Base-by-base conservation (phyloP, 1,284 basidiomycete genomes). In the Irpex sp. region DNA sequence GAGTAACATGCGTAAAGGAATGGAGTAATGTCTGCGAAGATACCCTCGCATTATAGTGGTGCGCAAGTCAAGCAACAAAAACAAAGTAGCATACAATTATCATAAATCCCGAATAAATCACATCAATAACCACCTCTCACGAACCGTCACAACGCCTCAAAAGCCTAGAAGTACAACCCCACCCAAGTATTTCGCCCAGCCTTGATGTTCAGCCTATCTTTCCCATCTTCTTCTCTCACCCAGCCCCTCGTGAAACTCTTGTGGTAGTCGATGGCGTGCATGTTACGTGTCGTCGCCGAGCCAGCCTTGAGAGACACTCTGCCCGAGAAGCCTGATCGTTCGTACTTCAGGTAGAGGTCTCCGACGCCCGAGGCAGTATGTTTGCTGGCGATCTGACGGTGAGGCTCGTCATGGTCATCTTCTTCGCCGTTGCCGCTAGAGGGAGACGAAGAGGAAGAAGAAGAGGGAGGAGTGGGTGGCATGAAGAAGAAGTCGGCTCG, bases 321-420 rank as follows among this genome's bases (percentile, higher is more conserved):
- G 3, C 85, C 86, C 65, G 74, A 81, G 74, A 81, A 85, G 51
- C 77, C 75, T 13, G 84, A 77, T 37, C 83, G 72, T 64, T 77
- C 76, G 73, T 87, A 87, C 6, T 78, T 83, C 58, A 87, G 72
- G 70, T 85, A 83, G 70, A 87, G 70, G 58, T 85, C 82, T 9
- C 78, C 84, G 63, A 79, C 80, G 66, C 76, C 60, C 47, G 5
- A 79, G 76, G 8, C 81, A 80, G 59, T 73, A 69, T 87, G 86
- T 17, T 68, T 71, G 66, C 74, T 81, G 44, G 75, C 67, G 67
- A 87, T 84, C 9, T 78, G 79, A 5, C 84, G 78, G 64, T 78
- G 78, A 61, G 79, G 76, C 11, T 36, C 54, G 40, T 47, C 40
- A n/a, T 47, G 40, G n/a, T 47, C 40, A 15, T 47, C 13, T n/a